Percentiles rank a stretch among this genome's conserved stretches.
phyloP scores from a whole-genome alignment of 164 flowering plant species.

The Dillenia suffruticosa region DNA sequence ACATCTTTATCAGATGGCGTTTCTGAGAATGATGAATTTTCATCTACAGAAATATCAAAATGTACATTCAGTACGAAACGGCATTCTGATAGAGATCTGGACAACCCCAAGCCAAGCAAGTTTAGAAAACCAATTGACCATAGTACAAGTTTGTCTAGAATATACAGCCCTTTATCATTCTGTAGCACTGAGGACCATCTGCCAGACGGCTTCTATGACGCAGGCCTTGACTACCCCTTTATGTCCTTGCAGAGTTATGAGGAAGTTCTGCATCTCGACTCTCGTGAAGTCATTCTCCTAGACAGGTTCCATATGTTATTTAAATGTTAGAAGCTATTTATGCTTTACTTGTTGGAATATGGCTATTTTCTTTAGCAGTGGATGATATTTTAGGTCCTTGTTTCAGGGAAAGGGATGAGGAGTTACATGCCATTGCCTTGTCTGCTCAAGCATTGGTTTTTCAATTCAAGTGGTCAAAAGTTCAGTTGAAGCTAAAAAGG shows the following conservation, averaged over 20 bases:
- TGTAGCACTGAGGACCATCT: conserved; percentile 66
- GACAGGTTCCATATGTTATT: conserved; percentile 54
- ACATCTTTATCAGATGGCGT: conserved; percentile 12
- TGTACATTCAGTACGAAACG: conserved; percentile 52
- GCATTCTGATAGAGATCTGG: conserved; percentile 60
- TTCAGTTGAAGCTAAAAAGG: conserved; percentile 19
- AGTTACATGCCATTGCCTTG: conserved; percentile 58
- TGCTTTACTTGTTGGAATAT: not conserved
- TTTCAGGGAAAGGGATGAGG: conserved; percentile 70
- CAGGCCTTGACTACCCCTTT: conserved; percentile 91
- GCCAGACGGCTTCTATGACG: conserved; percentile 97
- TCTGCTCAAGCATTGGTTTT: conserved; percentile 66
- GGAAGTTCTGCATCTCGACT: conserved; percentile 39
- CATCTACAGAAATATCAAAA: conserved; percentile 31
- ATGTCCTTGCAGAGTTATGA: conserved; percentile 67
- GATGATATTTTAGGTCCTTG: not conserved
- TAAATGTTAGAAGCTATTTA: not conserved
- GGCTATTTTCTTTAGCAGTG: not conserved
- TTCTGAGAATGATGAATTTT: conserved; percentile 25
- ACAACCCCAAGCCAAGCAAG: conserved; percentile 87
- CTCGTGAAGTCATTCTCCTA: conserved; percentile 91
- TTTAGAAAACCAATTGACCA: conserved; percentile 41
- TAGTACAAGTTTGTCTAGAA: conserved; percentile 37
- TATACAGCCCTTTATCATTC: conserved; percentile 62
- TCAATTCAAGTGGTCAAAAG: conserved; percentile 40